Evolutionary conservation across 805 yeast genomes (phyloP).

Genomic region (Kurtzmaniella cleridarum): DNA sequence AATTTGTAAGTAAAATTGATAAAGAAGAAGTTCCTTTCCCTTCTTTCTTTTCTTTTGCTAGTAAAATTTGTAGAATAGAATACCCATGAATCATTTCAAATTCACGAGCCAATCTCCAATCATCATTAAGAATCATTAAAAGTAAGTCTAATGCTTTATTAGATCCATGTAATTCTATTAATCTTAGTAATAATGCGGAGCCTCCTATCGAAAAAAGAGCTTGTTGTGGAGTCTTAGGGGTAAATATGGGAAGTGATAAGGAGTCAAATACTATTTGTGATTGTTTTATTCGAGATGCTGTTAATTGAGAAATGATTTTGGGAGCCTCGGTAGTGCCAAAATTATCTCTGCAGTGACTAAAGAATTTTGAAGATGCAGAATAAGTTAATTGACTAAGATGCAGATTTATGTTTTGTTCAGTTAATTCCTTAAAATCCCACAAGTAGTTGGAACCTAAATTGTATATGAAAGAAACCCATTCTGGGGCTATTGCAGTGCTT

Average conservation of each 20-base stretch:
- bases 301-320: constrained; percentile 3
- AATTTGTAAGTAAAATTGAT: too few relatives aligned
- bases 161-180: constrained; percentile 42
- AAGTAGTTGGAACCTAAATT: constrained; percentile 41
- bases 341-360: constrained; percentile 1
- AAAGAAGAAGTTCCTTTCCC: too few relatives aligned
- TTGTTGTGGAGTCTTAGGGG: constrained; percentile 21
- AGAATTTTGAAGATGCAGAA: constrained; percentile 27
- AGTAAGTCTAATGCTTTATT: constrained; percentile 34
- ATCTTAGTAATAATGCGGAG: constrained; percentile 36
- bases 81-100: constrained; percentile 60
- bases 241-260: constrained; percentile 15
- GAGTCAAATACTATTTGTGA: constrained; percentile 5
- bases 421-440: constrained; percentile 41
- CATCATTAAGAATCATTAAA: constrained; percentile 37
- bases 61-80: constrained; percentile 48
- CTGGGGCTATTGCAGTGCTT: constrained; percentile 30
- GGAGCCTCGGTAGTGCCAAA: constrained; percentile 14
- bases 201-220: constrained; percentile 49
- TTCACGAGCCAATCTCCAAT: constrained; percentile 50
- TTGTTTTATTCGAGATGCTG: not conserved
- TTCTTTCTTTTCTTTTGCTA: constrained; percentile 16
- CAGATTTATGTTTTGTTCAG: constrained; percentile 31
- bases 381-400: constrained; percentile 37
- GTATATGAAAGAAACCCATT: constrained; percentile 49